Conservation (phyloP, 2,329 filamentous ascomycete genomes). For the Akanthomyces dipterigenus region DNA sequence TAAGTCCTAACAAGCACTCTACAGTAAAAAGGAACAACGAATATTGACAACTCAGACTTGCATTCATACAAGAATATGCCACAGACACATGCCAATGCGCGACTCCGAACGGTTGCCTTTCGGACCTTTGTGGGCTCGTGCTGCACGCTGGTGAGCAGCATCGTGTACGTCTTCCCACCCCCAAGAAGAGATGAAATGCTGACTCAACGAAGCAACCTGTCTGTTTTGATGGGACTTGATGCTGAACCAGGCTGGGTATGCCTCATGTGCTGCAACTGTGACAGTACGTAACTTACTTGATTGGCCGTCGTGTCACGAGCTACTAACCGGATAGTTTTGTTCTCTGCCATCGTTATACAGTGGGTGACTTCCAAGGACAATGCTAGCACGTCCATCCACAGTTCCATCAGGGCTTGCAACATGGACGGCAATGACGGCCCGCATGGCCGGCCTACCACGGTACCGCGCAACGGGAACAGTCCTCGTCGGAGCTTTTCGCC, state of each 20-base stretch:
- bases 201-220: constrained; percentile 43
- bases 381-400: constrained; percentile 25
- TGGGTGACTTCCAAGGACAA: constrained; percentile 49
- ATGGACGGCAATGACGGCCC: constrained; percentile 4
- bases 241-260: constrained; percentile 61
- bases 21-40: not conserved
- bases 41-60: constrained; percentile 32
- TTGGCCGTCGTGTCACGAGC: not conserved
- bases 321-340: constrained; percentile 39
- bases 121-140: constrained; percentile 54
- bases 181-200: not conserved
- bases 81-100: constrained; percentile 32
- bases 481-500: not conserved
- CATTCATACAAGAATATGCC: constrained; percentile 46
- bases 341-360: constrained; percentile 54
- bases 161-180: constrained; percentile 37
- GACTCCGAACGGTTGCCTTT: constrained; percentile 45
- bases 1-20: constrained; percentile 20
- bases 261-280: constrained; percentile 58
- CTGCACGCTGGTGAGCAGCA: constrained; percentile 50
- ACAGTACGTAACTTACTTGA: constrained; percentile 37
- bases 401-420: constrained; percentile 11
- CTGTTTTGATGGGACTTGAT: constrained; percentile 49
- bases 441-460: not conserved
- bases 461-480: not conserved